These are phyloP conservation scores for Sporothrix schenckii DNA, from an alignment of 2,329 filamentous ascomycete species.

Conservation along the genomic window DNA sequence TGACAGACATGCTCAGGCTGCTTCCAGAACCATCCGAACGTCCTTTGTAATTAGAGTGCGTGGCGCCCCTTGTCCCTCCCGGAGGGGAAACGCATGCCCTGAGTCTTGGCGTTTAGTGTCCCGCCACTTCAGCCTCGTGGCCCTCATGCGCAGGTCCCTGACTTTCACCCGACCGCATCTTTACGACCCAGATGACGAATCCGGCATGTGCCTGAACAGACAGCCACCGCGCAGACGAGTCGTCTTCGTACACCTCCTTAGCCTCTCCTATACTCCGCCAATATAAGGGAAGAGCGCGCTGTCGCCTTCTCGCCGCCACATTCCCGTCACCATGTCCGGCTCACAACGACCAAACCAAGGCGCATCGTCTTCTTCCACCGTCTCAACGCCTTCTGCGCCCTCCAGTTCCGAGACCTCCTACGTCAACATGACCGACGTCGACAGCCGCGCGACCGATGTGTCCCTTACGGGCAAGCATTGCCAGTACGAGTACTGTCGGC, in stretches of 20 bases:
- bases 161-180: background rate
- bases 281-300: conserved; percentile 8
- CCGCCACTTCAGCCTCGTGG: conserved; percentile 27
- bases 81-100: background rate
- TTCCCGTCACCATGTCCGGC: conserved; percentile 54
- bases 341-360: conserved; percentile 26
- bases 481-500: conserved; percentile 86
- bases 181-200: conserved; percentile 28
- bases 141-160: conserved; percentile 5
- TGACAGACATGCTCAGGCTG: background rate
- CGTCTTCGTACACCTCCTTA: background rate
- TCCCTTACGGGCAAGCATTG: conserved; percentile 88
- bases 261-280: background rate
- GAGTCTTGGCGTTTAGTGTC: conserved; percentile 21
- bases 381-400: conserved; percentile 45
- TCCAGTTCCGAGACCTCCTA: conserved; percentile 56
- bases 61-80: background rate
- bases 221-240: background rate
- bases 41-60: conserved; percentile 10
- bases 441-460: conserved; percentile 60
- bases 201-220: conserved; percentile 23
- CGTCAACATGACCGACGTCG: conserved; percentile 69
- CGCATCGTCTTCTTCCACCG: conserved; percentile 3
- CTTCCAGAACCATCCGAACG: conserved; percentile 22
- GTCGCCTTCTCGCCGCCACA: background rate